Evolutionary conservation across 495 filamentous ascomycete species (phyloP).

Genomic region (Hapsidospora chrysogenum): DNA sequence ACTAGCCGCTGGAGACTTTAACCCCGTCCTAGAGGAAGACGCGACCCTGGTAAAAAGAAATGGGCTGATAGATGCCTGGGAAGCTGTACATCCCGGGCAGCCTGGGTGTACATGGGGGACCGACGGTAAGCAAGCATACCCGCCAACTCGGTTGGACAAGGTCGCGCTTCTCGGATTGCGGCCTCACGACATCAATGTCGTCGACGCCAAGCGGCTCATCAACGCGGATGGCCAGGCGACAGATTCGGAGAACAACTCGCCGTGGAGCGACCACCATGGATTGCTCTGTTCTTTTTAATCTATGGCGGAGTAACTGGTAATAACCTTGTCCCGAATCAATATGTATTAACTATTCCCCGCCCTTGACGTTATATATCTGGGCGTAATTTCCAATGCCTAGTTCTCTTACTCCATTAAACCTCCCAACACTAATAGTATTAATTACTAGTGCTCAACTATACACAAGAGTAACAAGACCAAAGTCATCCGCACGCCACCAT

Average conservation of each 20-base stretch:
- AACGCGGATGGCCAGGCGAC: background rate
- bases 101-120: constrained; percentile 10
- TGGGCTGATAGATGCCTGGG: constrained; percentile 10
- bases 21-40: constrained; percentile 12
- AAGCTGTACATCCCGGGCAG: constrained; percentile 5
- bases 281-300: background rate
- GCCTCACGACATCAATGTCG: constrained; percentile 4
- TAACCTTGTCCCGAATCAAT: too few relatives aligned
- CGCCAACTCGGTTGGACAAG: constrained; percentile 11
- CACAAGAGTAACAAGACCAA: too few relatives aligned
- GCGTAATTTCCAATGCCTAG: too few relatives aligned
- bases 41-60: constrained; percentile 5
- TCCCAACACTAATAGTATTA: too few relatives aligned
- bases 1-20: constrained; percentile 14
- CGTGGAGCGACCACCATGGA: background rate
- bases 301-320: background rate
- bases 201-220: constrained; percentile 1
- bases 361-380: too few relatives aligned
- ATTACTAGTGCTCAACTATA: too few relatives aligned
- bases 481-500: too few relatives aligned
- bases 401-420: too few relatives aligned
- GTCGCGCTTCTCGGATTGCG: constrained; percentile 9
- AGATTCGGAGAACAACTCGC: background rate
- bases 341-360: too few relatives aligned
- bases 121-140: constrained; percentile 8